These are phyloP conservation scores for Aspergillus neotritici DNA, from an alignment of 2,329 filamentous ascomycete genomes.

Conservation along the genomic window DNA sequence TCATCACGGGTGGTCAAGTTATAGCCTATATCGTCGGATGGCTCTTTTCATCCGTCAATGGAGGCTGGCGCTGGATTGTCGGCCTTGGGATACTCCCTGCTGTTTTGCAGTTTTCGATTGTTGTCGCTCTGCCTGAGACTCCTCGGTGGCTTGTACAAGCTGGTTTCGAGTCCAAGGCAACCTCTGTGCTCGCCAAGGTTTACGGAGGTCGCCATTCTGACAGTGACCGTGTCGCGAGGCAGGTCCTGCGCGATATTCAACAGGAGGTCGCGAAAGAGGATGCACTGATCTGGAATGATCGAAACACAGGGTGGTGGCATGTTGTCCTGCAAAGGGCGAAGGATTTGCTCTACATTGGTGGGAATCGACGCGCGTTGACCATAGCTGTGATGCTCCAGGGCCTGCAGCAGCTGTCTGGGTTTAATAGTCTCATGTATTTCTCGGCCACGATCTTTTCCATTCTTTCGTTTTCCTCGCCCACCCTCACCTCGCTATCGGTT, in stretches of 20 bases:
- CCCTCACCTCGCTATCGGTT: conserved; percentile 71
- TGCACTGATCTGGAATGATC: conserved; percentile 30
- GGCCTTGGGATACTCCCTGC: conserved; percentile 77
- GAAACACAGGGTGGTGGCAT: conserved; percentile 18
- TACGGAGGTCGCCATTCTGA: conserved; percentile 47
- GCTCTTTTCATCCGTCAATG: conserved; percentile 56
- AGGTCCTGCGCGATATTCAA: conserved; percentile 64
- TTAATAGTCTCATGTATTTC: conserved; percentile 92
- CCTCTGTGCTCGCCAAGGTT: conserved; percentile 59
- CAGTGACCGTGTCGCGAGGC: conserved; percentile 48
- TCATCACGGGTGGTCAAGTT: conserved; percentile 83
- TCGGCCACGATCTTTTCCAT: conserved; percentile 75
- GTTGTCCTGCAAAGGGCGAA: conserved; percentile 22
- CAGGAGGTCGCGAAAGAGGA: conserved; percentile 67
- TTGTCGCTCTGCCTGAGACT: conserved; percentile 76
- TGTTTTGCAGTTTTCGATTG: conserved; percentile 60
- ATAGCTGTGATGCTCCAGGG: conserved; percentile 86
- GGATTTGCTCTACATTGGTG: conserved; percentile 38
- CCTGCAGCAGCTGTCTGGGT: conserved; percentile 82
- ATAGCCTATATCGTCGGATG: conserved; percentile 82
- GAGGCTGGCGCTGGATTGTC: conserved; percentile 88
- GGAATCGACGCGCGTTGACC: conserved; percentile 61
- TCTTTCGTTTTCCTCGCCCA: conserved; percentile 72
- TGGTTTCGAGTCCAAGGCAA: conserved; percentile 58
- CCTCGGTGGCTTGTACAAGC: conserved; percentile 78